Evolutionary conservation across 805 yeast genomes (phyloP), one percentile per base, ranked within the genome.

Genomic region (Nakazawaea laoshanensis): DNA sequence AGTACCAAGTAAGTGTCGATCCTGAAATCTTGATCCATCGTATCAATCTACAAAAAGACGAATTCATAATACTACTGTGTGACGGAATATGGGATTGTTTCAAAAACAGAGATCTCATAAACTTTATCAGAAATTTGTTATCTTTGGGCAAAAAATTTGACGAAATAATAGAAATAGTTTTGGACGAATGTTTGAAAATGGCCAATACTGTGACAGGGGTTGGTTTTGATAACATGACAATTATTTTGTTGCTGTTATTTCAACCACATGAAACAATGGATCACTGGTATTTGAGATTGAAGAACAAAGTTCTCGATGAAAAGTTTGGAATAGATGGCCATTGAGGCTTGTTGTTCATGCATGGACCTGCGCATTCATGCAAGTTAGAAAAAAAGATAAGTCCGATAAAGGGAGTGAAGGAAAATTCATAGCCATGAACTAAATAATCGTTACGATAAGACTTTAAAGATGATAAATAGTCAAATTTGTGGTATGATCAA

Each of bases 51-150:
- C 43, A 44, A 1, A 49, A 53, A 13, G 86, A 81, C 46, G 89
- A 82, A 50, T 82, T 82, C 50, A 48, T 82, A 14, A 67, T 82
- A 2, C 53, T 82, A 34, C 89, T 86, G 1, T 82, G 94, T 55
- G 94, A 82, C 55, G 94, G 94, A 27, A 75, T 82, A 29, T 82
- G 88, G 89, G 92, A 82, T 52, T 67, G 74, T 23, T 70, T 68
- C 46, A 73, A 70, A 38, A 76, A 77, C 42, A 64, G 61, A 27
- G 71, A 74, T 33, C 47, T 82, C 33, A 57, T 76, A 2, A 52
- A 59, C 15, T 52, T 70, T 22, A 69, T 82, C 21, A 62, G 85
- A 45, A 70, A 71, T 40, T 70, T 75, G 41, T 53, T 81, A 33
- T 59, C 70, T 1, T 44, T 69, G 19, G 86, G 82, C 2, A 63